These are phyloP conservation scores for Nigrospora sphaerica DNA, from an alignment of 2,329 filamentous ascomycete genomes.

Conservation along the genomic window DNA sequence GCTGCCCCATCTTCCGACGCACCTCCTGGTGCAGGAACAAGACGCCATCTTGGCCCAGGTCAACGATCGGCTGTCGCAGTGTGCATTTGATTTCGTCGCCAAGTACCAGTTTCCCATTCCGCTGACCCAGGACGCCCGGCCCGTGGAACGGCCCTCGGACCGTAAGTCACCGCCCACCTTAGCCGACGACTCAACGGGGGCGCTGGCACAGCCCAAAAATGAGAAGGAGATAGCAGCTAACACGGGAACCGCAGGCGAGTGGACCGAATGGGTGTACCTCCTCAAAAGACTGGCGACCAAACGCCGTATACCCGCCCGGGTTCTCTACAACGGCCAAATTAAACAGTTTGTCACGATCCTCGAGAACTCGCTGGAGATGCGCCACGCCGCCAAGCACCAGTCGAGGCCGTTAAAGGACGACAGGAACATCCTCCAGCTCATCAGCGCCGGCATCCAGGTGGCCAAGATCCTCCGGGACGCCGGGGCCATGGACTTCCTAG, in stretches of 20 bases:
- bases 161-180: constrained; percentile 4
- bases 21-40: constrained; percentile 77
- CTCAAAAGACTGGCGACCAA: constrained; percentile 77
- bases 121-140: constrained; percentile 51
- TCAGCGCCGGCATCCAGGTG: constrained; percentile 81
- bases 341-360: constrained; percentile 85
- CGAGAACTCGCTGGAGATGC: constrained; percentile 79
- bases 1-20: constrained; percentile 74
- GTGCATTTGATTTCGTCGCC: constrained; percentile 84
- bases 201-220: constrained; percentile 22
- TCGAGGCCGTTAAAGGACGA: constrained; percentile 80
- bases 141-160: constrained; percentile 23
- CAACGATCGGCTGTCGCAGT: constrained; percentile 78
- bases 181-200: background rate
- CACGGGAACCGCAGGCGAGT: constrained; percentile 57
- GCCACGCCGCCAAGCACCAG: constrained; percentile 74
- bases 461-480: constrained; percentile 83
- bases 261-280: constrained; percentile 89
- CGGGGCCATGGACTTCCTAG: constrained; percentile 74
- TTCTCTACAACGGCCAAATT: constrained; percentile 84
- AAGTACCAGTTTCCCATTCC: constrained; percentile 89
- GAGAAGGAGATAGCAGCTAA: constrained; percentile 50
- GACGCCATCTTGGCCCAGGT: constrained; percentile 73
- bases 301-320: constrained; percentile 67
- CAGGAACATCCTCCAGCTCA: constrained; percentile 79